Percentiles rank a stretch among this genome's conserved stretches.
Evolutionary conservation across 164 flowering plant species (phyloP).

Genomic region (Tetrastigma voinierianum): DNA sequence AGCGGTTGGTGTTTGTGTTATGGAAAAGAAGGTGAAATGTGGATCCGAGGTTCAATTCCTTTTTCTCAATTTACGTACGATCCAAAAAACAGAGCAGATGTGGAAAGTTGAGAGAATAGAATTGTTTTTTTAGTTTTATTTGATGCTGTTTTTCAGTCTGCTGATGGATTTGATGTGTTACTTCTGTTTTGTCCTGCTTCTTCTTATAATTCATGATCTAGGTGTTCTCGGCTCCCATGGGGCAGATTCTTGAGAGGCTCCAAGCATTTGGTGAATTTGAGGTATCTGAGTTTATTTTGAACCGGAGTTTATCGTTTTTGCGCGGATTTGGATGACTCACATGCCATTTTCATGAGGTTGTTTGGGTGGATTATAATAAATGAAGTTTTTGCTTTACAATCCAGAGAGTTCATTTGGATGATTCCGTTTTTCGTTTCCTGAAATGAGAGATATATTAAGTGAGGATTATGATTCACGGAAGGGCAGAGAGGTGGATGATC

Average conservation of each 20-base stretch:
- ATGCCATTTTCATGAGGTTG: no score
- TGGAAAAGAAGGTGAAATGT: constrained; percentile 99
- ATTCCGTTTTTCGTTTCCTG: no score
- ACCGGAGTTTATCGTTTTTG: neutral
- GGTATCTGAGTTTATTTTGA: constrained; percentile 33
- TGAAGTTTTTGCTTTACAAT: no score
- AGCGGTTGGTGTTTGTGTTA: constrained; percentile 87
- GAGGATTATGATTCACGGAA: no score
- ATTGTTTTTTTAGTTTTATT: neutral
- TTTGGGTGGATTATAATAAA: no score
- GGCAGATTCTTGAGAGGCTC: constrained; percentile 51
- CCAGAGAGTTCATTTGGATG: no score
- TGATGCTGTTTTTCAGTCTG: no score
- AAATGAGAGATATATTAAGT: no score
- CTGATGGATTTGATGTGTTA: neutral
- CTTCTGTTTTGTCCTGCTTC: neutral
- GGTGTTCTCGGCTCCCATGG: constrained; percentile 87
- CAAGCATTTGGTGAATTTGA: constrained; percentile 93
- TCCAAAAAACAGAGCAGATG: neutral
- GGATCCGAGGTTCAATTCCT: constrained; percentile 67
- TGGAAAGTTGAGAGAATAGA: neutral
- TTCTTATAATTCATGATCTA: constrained; percentile 15
- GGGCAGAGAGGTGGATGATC: neutral
- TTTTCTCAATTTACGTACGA: constrained; percentile 13
- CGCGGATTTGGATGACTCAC: neutral